Evolutionary conservation across 306 rosid genomes (phyloP).

Genomic region (Canavalia ensiformis): DNA sequence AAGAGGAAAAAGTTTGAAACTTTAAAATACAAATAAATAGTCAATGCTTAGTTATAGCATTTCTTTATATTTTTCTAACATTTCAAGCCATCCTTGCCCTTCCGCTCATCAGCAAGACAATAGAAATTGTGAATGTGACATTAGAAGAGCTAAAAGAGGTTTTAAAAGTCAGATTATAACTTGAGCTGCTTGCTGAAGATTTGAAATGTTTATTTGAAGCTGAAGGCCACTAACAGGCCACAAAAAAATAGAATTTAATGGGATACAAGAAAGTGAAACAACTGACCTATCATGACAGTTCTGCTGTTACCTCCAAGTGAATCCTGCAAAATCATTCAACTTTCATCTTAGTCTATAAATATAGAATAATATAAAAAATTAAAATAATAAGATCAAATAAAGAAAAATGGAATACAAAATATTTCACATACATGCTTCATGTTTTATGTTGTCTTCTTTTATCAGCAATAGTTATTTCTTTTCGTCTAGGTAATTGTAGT

Average conservation of each 20-base stretch:
- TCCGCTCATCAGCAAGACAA: conserved; percentile 25
- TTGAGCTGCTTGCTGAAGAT: conserved; percentile 32
- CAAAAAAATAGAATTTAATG: background rate
- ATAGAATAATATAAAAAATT: conserved; percentile 22
- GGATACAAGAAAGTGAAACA: conserved; percentile 29
- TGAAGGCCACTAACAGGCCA: background rate
- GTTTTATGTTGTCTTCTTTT: conserved; percentile 32
- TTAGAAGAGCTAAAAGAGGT: background rate
- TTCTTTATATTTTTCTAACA: conserved; percentile 22
- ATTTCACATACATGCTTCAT: conserved; percentile 26
- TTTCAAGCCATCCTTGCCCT: conserved; percentile 33
- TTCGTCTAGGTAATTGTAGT: conserved; percentile 19
- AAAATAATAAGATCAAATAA: conserved; percentile 8
- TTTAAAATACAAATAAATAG: conserved; percentile 5
- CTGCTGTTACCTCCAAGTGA: conserved; percentile 99
- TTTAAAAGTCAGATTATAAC: conserved; percentile 17
- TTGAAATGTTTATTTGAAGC: conserved; percentile 21
- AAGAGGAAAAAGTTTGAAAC: conserved; percentile 23
- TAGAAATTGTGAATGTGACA: background rate
- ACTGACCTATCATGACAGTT: conserved; percentile 97
- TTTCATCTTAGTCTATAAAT: conserved; percentile 30
- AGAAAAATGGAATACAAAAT: conserved; percentile 18
- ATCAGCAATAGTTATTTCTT: conserved; percentile 30
- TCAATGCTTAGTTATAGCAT: conserved; percentile 36
- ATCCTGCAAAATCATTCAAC: conserved; percentile 76